Conservation (phyloP, 768 basidiomycete species). For the Auricularia auricula-judae region DNA sequence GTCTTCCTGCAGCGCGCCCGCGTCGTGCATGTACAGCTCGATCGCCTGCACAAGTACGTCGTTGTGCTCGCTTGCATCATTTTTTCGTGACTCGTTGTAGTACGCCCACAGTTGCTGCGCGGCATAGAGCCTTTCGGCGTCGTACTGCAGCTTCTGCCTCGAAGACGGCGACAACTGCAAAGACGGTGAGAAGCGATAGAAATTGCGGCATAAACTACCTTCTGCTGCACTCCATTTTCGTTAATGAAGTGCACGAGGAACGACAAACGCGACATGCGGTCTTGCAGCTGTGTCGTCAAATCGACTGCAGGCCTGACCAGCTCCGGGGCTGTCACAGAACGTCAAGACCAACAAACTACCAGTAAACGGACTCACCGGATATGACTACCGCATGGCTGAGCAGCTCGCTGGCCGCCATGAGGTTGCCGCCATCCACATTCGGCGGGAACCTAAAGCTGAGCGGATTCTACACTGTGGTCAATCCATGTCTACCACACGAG, state of each 20-base stretch:
- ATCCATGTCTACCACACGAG: background rate
- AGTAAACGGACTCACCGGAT: constrained; percentile 42
- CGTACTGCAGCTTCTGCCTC: constrained; percentile 61
- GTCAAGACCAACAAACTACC: background rate
- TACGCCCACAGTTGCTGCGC: constrained; percentile 72
- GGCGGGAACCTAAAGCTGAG: constrained; percentile 73
- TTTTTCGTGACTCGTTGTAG: constrained; percentile 47
- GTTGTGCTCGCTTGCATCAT: constrained; percentile 40
- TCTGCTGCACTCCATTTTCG: constrained; percentile 67
- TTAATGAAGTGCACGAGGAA: constrained; percentile 88
- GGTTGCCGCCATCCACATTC: constrained; percentile 62
- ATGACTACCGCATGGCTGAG: constrained; percentile 59
- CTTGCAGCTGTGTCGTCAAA: constrained; percentile 62
- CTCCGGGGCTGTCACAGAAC: constrained; percentile 38
- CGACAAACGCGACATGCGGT: constrained; percentile 61
- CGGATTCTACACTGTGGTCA: constrained; percentile 42
- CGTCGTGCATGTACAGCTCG: constrained; percentile 51
- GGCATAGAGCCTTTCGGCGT: constrained; percentile 82
- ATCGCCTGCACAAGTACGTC: constrained; percentile 60
- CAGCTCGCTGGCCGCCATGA: constrained; percentile 72
- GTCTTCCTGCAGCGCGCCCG: constrained; percentile 46
- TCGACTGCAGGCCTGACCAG: constrained; percentile 70
- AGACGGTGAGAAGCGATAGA: background rate
- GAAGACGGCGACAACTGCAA: constrained; percentile 69
- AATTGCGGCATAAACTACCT: constrained; percentile 31